Base-by-base conservation (phyloP, 306 rosid genomes). In the Cucurbita ficifolia region DNA sequence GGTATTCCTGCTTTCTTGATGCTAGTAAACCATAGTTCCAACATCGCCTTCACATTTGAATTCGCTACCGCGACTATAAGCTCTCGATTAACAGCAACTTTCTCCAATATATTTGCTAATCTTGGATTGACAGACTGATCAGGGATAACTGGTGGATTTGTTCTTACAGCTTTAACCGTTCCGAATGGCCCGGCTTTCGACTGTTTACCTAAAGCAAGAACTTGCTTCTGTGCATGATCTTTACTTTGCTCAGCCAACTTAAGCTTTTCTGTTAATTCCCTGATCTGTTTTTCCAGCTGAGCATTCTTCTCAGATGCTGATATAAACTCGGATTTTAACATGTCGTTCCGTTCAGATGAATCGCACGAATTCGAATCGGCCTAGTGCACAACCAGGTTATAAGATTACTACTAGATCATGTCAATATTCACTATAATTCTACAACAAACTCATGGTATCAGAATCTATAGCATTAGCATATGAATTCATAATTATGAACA, bases 51-150 rank as follows among this genome's bases (percentile, higher is more conserved):
- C 73, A 93, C 98, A 63, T 90, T 93, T 42, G 89, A 55, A 74
- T 93, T 93, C 42, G 98, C 98, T 50, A 90, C 90, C 36, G 92
- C 90, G 72, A 93, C 98, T 77, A 93, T 85, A 69, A 90, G 72
- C 83, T 93, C 98, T 76, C 76, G 75, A 8, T 80, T 79, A 75
- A 90, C 86, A 22, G 97, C 87, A 45, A 87, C 79, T 81, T 88
- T 83, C 85, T 90, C 90, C 64, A 93, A 80, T 74, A 93, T 79
- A 84, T 85, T 85, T n/a, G 86, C 89, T 80, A 93, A 80, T 74
- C 97, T 88, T 17, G 94, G 90, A 59, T 90, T 93, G 77, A 87
- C 97, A 21, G 97, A 90, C 65, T 86, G 90, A 78, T 93, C 96
- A 36, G 96, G 91, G 67, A 84, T 61, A 60, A 93, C 83, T 45